These are phyloP conservation scores for Claviceps sp. DNA, from an alignment of 2,329 filamentous ascomycete genomes.

Conservation along the genomic window DNA sequence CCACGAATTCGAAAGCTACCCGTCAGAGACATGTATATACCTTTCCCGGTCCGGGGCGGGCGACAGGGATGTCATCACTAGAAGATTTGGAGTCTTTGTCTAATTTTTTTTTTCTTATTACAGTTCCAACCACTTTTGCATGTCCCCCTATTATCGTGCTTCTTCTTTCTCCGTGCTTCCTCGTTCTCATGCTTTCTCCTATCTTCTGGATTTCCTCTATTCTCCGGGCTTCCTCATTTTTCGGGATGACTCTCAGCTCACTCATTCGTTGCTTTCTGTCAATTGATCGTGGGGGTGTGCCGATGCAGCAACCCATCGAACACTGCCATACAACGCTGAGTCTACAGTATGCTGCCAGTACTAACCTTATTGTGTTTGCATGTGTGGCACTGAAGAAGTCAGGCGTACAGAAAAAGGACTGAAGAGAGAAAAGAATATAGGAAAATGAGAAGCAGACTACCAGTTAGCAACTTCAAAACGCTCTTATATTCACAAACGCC, in stretches of 20 bases:
- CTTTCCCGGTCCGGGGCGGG: slow-evolving; percentile 16
- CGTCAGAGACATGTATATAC: slow-evolving; percentile 20
- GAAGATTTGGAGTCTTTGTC: slow-evolving; percentile 5
- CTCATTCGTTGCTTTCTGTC: too few species aligned
- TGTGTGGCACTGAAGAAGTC: not conserved
- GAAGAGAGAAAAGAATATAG: not conserved
- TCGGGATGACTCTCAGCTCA: too few species aligned
- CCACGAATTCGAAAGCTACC: not conserved
- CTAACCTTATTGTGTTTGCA: too few species aligned
- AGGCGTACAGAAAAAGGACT: not conserved
- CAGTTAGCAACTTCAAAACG: not conserved
- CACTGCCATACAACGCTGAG: too few species aligned
- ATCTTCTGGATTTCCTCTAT: too few species aligned
- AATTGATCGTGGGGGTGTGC: too few species aligned
- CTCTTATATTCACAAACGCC: not conserved
- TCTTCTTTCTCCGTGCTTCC: not conserved
- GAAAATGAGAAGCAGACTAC: not conserved
- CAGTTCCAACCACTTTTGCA: too few species aligned
- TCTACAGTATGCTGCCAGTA: too few species aligned
- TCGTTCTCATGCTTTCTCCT: not conserved
- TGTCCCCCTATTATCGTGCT: not conserved
- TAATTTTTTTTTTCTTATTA: not conserved
- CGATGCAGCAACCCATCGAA: too few species aligned
- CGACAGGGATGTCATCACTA: slow-evolving; percentile 13
- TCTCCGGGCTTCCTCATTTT: too few species aligned